Percentiles rank a stretch among this genome's conserved stretches.
phyloP scores from a whole-genome alignment of 345 rosid species.

The Dimocarpus longan region DNA sequence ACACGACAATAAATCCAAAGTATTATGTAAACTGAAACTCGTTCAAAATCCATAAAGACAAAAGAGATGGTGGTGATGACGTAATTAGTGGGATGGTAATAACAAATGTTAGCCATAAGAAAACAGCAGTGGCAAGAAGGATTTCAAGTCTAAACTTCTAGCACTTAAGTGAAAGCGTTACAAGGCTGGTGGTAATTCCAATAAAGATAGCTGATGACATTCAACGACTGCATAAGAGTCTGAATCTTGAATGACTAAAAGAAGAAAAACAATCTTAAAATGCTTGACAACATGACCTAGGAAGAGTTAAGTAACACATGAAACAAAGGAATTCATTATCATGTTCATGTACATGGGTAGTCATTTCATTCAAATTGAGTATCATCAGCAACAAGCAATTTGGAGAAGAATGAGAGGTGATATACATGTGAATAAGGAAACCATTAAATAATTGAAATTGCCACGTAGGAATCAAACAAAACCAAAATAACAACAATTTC shows the following conservation, averaged over 20 bases:
- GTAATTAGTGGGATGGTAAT: no score
- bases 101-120: no score
- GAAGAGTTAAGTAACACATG: not conserved
- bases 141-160: no score
- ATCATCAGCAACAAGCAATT: constrained; percentile 7
- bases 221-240: not conserved
- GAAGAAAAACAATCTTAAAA: not conserved
- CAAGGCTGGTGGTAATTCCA: not conserved
- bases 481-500: not conserved
- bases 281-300: not conserved
- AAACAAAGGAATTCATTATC: not conserved
- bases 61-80: no score
- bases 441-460: not conserved
- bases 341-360: not conserved
- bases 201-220: not conserved
- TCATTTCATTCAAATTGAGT: not conserved
- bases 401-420: no score
- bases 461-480: not conserved
- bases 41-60: not conserved
- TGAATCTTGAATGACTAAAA: no score
- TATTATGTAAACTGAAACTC: not conserved
- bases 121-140: no score
- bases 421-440: no score
- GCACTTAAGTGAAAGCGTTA: not conserved
- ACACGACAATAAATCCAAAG: not conserved